Percentiles rank a stretch among this genome's conserved stretches.
Conservation (phyloP, 2,329 filamentous ascomycete genomes). For the Byssothecium circinans region DNA sequence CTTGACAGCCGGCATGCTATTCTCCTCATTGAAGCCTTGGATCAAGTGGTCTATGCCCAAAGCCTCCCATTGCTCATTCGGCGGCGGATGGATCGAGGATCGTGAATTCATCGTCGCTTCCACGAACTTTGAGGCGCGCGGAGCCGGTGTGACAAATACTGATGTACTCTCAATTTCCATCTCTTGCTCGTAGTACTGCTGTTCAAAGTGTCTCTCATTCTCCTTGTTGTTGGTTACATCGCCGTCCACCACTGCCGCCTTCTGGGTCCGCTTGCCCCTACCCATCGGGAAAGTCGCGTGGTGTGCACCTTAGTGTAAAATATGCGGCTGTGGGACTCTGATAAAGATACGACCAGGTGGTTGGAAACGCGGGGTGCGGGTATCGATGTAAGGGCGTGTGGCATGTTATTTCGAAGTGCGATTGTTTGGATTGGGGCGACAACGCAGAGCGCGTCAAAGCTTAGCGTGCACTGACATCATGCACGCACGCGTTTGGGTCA, state of each 20-base stretch:
- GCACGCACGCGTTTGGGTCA: not conserved
- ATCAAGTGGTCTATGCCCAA: slow-evolving; percentile 97
- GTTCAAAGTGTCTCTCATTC: slow-evolving; percentile 1
- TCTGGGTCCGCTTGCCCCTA: slow-evolving; percentile 5
- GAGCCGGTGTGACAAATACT: slow-evolving; percentile 8
- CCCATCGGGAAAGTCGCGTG: not conserved
- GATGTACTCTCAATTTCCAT: not conserved
- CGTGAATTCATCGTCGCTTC: slow-evolving; percentile 61
- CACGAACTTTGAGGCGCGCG: slow-evolving; percentile 54
- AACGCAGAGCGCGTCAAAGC: not conserved
- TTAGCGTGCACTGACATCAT: slow-evolving; percentile 2
- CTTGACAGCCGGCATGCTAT: slow-evolving; percentile 9
- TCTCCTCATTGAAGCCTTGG: slow-evolving; percentile 67
- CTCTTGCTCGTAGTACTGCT: not conserved
- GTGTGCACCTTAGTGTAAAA: no score
- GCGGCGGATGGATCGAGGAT: slow-evolving; percentile 32
- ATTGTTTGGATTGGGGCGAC: slow-evolving; percentile 6
- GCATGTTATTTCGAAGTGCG: not conserved
- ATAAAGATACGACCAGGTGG: not conserved
- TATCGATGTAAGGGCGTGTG: not conserved
- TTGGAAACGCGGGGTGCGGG: not conserved
- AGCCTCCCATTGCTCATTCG: slow-evolving; percentile 68
- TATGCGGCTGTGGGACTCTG: no score
- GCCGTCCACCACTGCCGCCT: not conserved
- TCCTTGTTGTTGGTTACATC: not conserved